phyloP scores from a whole-genome alignment of 2,329 filamentous ascomycete genomes.

The Cytospora chrysosperma region DNA sequence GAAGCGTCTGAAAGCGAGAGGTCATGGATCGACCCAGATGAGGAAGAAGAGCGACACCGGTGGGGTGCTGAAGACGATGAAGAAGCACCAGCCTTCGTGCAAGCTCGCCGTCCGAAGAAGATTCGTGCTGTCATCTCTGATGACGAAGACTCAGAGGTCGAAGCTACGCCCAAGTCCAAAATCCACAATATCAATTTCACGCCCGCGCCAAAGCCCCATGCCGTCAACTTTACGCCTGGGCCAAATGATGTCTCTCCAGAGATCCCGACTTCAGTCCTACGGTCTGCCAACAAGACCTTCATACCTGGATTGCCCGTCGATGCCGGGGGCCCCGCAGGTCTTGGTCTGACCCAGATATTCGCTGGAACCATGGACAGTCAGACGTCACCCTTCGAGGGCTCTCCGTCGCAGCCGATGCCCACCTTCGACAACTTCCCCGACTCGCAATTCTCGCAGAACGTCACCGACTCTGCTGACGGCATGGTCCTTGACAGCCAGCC shows the following conservation, averaged over 20 bases:
- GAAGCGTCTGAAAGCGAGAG: conserved; percentile 36
- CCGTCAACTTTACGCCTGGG: conserved; percentile 31
- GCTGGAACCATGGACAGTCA: conserved; percentile 80
- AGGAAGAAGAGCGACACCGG: conserved; percentile 32
- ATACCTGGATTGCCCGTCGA: conserved; percentile 66
- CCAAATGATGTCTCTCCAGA: conserved; percentile 49
- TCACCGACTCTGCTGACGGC: conserved; percentile 54
- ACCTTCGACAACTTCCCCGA: conserved; percentile 57
- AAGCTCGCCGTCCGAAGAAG: conserved; percentile 49
- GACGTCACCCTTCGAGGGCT: conserved; percentile 31
- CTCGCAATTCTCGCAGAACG: conserved; percentile 60
- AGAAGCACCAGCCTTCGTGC: conserved; percentile 10
- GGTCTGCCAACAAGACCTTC: conserved; percentile 67
- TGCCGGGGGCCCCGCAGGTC: conserved; percentile 53
- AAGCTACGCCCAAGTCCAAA: conserved; percentile 52
- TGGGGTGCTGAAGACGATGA: conserved; percentile 39
- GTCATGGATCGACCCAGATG: conserved; percentile 40
- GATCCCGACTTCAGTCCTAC: conserved; percentile 63
- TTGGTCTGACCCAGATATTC: conserved; percentile 87
- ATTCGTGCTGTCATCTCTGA: conserved; percentile 58
- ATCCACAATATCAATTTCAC: conserved; percentile 36
- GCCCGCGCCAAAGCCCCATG: conserved; percentile 10
- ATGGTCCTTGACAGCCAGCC: conserved; percentile 46
- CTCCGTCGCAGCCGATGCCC: conserved; percentile 53
- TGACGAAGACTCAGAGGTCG: conserved; percentile 55